A percentile compares a stretch with the other conserved stretches of the same genome.
Evolutionary conservation across 2,329 filamentous ascomycete species (phyloP).

Genomic region (Monilinia polystroma): DNA sequence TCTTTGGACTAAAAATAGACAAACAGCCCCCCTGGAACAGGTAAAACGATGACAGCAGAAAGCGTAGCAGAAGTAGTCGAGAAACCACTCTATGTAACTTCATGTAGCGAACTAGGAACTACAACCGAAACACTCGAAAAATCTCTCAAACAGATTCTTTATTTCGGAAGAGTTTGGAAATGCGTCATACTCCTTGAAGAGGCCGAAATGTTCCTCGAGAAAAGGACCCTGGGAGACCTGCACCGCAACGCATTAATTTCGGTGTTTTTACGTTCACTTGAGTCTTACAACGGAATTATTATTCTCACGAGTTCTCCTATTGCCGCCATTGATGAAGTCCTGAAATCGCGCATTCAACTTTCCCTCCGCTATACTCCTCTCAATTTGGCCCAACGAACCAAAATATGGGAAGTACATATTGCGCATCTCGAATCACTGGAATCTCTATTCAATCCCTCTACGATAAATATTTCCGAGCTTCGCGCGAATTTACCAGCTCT

Average conservation of each 20-base stretch:
- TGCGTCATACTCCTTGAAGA: constrained; percentile 21
- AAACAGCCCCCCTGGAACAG: constrained; percentile 19
- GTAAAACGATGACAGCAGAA: constrained; percentile 21
- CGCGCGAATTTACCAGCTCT: constrained; percentile 10
- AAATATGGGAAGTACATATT: constrained; percentile 26
- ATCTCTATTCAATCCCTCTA: constrained; percentile 24
- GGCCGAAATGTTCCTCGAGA: constrained; percentile 20
- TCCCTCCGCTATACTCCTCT: constrained; percentile 34
- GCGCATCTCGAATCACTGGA: constrained; percentile 45
- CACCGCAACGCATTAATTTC: constrained; percentile 21
- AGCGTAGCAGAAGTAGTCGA: constrained; percentile 18
- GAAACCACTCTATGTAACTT: constrained; percentile 13
- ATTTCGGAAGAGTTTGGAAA: constrained; percentile 19
- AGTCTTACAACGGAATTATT: constrained; percentile 44
- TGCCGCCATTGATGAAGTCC: constrained; percentile 41
- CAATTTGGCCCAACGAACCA: constrained; percentile 13
- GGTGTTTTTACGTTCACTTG: constrained; percentile 43
- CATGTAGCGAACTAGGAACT: constrained; percentile 18
- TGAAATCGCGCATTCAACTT: constrained; percentile 42
- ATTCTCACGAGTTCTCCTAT: constrained; percentile 46
- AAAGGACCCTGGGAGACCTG: constrained; percentile 13
- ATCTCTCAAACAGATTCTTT: constrained; percentile 13
- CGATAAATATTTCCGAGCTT: constrained; percentile 19
- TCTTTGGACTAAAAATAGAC: neutral
- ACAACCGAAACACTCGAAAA: constrained; percentile 13